Evolutionary conservation across 2,329 filamentous ascomycete genomes (phyloP).

Genomic region (Xylariaceae sp.): DNA sequence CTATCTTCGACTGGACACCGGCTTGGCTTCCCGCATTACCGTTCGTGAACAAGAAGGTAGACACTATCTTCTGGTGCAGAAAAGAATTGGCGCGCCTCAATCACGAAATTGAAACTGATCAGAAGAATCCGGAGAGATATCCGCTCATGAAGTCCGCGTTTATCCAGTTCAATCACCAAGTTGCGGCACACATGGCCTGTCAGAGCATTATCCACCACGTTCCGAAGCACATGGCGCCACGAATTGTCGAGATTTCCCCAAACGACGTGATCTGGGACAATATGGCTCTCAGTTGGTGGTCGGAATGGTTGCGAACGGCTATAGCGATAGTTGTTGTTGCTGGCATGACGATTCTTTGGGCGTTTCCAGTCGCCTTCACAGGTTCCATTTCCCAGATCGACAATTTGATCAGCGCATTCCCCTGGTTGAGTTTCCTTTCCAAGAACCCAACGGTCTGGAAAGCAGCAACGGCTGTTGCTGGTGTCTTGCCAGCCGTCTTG

Average conservation of each 20-base stretch:
- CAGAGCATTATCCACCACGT: constrained; percentile 87
- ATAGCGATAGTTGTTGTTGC: constrained; percentile 60
- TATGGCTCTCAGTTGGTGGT: constrained; percentile 94
- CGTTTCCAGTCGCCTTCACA: constrained; percentile 83
- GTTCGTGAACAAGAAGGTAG: constrained; percentile 80
- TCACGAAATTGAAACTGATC: constrained; percentile 85
- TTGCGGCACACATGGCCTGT: constrained; percentile 96
- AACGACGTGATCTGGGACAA: constrained; percentile 95
- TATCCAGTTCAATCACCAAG: constrained; percentile 96
- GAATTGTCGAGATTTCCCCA: constrained; percentile 88
- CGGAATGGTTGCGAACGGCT: constrained; percentile 68
- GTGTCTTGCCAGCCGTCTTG: constrained; percentile 76
- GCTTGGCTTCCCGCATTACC: constrained; percentile 74
- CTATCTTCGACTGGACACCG: constrained; percentile 50
- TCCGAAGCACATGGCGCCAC: constrained; percentile 87
- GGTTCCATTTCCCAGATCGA: constrained; percentile 75
- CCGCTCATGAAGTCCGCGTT: constrained; percentile 95
- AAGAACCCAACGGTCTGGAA: constrained; percentile 55
- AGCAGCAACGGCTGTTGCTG: constrained; percentile 62
- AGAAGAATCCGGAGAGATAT: constrained; percentile 77
- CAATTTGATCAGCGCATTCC: constrained; percentile 57
- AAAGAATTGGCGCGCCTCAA: constrained; percentile 83
- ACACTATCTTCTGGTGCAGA: constrained; percentile 89
- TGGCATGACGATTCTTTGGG: constrained; percentile 82
- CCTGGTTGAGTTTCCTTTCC: constrained; percentile 67